phyloP scores from a whole-genome alignment of 1,284 basidiomycete species.

The Dichomitus squalens region DNA sequence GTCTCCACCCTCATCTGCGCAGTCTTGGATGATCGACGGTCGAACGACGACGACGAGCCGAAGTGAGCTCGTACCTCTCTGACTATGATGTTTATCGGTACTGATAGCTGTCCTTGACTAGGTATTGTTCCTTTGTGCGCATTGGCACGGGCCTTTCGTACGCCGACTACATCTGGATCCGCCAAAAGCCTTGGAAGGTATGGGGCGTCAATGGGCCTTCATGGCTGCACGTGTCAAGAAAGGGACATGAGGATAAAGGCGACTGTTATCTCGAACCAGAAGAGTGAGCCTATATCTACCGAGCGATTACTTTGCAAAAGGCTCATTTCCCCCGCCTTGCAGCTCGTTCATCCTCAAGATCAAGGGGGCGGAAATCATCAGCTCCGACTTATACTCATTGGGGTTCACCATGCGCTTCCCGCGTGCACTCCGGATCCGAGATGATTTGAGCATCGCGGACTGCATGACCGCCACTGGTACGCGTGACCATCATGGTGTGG shows the following conservation, averaged over 20 bases:
- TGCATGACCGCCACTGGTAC: slow-evolving; percentile 70
- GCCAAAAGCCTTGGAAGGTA: slow-evolving; percentile 73
- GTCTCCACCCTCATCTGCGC: slow-evolving; percentile 81
- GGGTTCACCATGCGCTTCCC: slow-evolving; percentile 88
- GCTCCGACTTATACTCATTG: slow-evolving; percentile 74
- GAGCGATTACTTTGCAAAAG: background rate
- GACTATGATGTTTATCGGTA: background rate
- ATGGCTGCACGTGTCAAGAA: slow-evolving; percentile 62
- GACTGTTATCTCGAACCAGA: slow-evolving; percentile 81
- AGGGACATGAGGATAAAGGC: slow-evolving; percentile 72
- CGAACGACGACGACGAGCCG: slow-evolving; percentile 55
- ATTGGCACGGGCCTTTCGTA: slow-evolving; percentile 87
- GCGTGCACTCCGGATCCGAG: slow-evolving; percentile 78
- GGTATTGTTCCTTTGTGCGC: slow-evolving; percentile 80
- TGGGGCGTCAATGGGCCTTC: slow-evolving; percentile 68
- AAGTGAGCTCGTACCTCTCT: slow-evolving; percentile 43
- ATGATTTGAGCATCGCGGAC: slow-evolving; percentile 68
- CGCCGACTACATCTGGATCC: slow-evolving; percentile 82
- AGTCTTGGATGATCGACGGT: slow-evolving; percentile 67
- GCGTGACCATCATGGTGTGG: slow-evolving; percentile 4
- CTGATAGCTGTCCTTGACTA: slow-evolving; percentile 28
- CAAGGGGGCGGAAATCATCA: slow-evolving; percentile 87
- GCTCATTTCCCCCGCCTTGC: background rate
- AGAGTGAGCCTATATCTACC: slow-evolving; percentile 52
- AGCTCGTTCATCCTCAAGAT: slow-evolving; percentile 89